Percentiles rank a stretch among this genome's conserved stretches.
Evolutionary conservation across 2,329 filamentous ascomycete genomes (phyloP).

Genomic region (Sporothrix phasma): DNA sequence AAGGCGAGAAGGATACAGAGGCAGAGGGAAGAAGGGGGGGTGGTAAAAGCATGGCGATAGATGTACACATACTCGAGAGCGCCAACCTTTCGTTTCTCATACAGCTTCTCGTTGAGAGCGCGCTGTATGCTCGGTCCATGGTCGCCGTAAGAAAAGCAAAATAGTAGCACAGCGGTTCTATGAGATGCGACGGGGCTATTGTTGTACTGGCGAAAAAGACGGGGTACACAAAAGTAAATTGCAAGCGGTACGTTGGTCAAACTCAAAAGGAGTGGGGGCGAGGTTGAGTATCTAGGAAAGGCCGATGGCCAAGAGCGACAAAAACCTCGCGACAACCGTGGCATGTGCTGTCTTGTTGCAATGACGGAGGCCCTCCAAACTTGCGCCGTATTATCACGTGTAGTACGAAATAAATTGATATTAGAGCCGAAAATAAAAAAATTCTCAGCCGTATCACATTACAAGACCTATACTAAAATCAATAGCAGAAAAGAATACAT

Average conservation of each 20-base stretch:
- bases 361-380: no score
- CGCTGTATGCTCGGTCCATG: constrained; percentile 89
- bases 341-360: no score
- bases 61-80: constrained; percentile 72
- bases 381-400: no score
- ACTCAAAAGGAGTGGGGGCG: not conserved
- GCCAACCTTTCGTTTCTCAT: constrained; percentile 94
- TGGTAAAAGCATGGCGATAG: not conserved
- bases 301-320: no score
- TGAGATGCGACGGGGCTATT: not conserved
- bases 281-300: no score
- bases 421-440: no score
- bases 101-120: constrained; percentile 92
- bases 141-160: not conserved
- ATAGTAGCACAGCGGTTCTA: not conserved
- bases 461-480: no score
- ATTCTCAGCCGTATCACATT: no score
- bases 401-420: no score
- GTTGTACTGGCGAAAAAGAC: no score
- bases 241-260: not conserved
- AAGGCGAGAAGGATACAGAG: not conserved
- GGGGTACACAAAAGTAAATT: not conserved
- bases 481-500: no score
- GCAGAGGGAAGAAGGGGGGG: not conserved
- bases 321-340: no score